phyloP scores from a whole-genome alignment of 345 rosid genomes.

The Draba incana region DNA sequence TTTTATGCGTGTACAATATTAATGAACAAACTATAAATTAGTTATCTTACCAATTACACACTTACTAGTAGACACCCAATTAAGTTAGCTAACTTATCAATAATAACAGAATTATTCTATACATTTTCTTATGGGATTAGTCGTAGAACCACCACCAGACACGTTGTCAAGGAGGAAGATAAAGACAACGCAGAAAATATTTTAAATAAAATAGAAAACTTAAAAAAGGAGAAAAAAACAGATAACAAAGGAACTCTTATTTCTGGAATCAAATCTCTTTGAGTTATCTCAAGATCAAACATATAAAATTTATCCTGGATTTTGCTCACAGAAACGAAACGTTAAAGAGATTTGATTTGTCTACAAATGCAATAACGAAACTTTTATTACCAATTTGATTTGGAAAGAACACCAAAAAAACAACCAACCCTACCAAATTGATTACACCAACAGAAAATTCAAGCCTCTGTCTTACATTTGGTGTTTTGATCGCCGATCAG shows the following conservation, averaged over 20 bases:
- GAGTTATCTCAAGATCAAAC: conserved; percentile 26
- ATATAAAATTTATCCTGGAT: conserved; percentile 13
- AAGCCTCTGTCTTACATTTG: background rate
- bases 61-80: background rate
- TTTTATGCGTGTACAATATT: no score
- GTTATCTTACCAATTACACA: background rate
- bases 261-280: conserved; percentile 21
- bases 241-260: conserved; percentile 23
- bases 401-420: conserved; percentile 14
- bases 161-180: conserved; percentile 19
- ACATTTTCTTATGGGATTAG: background rate
- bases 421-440: conserved; percentile 21
- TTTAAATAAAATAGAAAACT: conserved; percentile 22
- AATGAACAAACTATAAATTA: no score
- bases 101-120: conserved; percentile 14
- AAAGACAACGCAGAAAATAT: background rate
- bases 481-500: background rate
- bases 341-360: background rate
- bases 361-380: background rate
- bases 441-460: conserved; percentile 23
- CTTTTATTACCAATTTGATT: conserved; percentile 14
- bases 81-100: conserved; percentile 2
- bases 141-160: conserved; percentile 17
- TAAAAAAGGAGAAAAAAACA: conserved; percentile 25
- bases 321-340: conserved; percentile 13